phyloP scores from a whole-genome alignment of 805 yeast species.

The Scheffersomyces stipitis region DNA sequence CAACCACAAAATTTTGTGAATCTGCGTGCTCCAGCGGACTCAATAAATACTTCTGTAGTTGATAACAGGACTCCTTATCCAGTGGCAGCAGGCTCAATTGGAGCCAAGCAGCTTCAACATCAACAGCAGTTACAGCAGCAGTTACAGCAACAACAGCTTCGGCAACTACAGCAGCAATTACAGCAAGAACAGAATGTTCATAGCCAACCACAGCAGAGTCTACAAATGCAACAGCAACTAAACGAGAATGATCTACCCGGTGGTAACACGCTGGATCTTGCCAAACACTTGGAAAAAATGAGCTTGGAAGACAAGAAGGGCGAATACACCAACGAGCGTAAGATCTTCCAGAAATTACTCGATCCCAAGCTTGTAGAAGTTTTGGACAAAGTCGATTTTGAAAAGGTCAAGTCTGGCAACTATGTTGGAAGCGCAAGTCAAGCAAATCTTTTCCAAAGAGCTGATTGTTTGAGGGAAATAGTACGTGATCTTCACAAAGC shows the following conservation, averaged over 20 bases:
- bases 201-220: too few species aligned
- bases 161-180: neutral
- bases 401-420: slow-evolving; percentile 16
- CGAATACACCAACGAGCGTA: slow-evolving; percentile 3
- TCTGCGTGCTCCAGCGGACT: too few species aligned
- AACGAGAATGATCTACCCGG: too few species aligned
- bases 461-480: slow-evolving; percentile 24
- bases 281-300: neutral
- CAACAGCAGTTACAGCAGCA: too few species aligned
- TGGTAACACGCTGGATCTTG: too few species aligned
- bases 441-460: slow-evolving; percentile 23
- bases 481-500: slow-evolving; percentile 25
- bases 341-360: slow-evolving; percentile 20
- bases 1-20: neutral
- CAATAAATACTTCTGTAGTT: neutral
- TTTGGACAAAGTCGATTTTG: slow-evolving; percentile 25
- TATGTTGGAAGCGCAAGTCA: slow-evolving; percentile 10
- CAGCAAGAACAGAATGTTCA: neutral
- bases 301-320: slow-evolving; percentile 1
- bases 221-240: too few species aligned
- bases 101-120: too few species aligned
- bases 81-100: too few species aligned
- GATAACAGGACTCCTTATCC: too few species aligned
- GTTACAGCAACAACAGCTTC: neutral
- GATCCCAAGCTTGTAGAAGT: slow-evolving; percentile 30